Percentiles rank a stretch among this genome's conserved stretches.
These are phyloP conservation scores for Rugonectria rugulosa DNA, from an alignment of 2,329 filamentous ascomycete genomes.

Conservation along the genomic window DNA sequence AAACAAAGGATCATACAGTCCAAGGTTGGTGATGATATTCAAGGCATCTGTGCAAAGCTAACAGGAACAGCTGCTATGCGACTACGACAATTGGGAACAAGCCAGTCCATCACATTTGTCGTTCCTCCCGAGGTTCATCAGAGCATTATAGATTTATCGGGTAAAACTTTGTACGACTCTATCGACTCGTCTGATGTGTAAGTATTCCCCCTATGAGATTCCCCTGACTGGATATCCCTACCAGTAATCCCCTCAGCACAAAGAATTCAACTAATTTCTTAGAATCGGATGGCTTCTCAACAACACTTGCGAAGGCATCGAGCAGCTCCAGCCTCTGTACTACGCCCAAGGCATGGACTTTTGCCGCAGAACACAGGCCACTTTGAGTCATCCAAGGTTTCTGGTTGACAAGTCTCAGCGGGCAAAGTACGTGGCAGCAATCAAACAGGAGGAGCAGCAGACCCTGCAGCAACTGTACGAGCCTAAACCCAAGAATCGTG, in stretches of 20 bases:
- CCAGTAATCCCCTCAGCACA: too few species aligned
- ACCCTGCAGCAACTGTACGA: slow-evolving; percentile 67
- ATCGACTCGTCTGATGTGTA: slow-evolving; percentile 44
- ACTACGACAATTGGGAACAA: slow-evolving; percentile 61
- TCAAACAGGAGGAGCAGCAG: slow-evolving; percentile 61
- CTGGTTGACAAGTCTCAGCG: slow-evolving; percentile 49
- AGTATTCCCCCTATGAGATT: background rate
- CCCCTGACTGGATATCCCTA: background rate
- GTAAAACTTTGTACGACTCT: slow-evolving; percentile 30
- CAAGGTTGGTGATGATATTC: slow-evolving; percentile 46
- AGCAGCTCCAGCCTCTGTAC: slow-evolving; percentile 66
- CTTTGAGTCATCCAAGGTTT: slow-evolving; percentile 52
- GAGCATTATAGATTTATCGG: slow-evolving; percentile 60
- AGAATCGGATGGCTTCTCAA: slow-evolving; percentile 24
- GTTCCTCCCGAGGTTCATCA: slow-evolving; percentile 68
- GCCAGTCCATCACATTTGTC: slow-evolving; percentile 63
- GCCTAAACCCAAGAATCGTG: slow-evolving; percentile 32
- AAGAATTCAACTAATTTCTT: slow-evolving; percentile 19
- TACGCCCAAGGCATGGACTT: slow-evolving; percentile 67
- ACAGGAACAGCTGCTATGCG: slow-evolving; percentile 64
- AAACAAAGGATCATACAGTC: slow-evolving; percentile 66
- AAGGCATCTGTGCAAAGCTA: background rate
- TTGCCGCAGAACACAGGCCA: slow-evolving; percentile 61
- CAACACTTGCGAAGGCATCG: slow-evolving; percentile 66
- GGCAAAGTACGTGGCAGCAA: slow-evolving; percentile 40